Base-by-base conservation (phyloP, 148 eudicot genomes). In the Cornus suecica region DNA sequence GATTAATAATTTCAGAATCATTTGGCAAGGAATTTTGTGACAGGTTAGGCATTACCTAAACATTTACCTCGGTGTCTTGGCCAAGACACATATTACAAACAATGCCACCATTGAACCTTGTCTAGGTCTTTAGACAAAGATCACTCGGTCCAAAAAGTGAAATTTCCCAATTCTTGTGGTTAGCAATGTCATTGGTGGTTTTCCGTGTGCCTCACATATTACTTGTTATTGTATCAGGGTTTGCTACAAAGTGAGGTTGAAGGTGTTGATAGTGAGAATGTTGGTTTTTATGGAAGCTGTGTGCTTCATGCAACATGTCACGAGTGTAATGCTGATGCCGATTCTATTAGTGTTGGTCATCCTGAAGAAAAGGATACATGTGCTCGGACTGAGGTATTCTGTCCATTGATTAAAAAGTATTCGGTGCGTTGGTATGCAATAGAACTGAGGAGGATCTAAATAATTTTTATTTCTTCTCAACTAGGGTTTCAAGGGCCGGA, bases 371-470 rank as follows among this genome's bases (percentile, higher is more conserved):
- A 62, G 11, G 84, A 81, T 73, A 88, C 87, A 10, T 90, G 92
- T 78, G 92, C 90, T 63, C 86, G 90, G 78, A 85, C 88, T 73
- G 87, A 85, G 90, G 94, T 90, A 74, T 56, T 64, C 34, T 20
- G 28, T 61, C 65, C 54, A 62, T 58, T 24, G 28, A 77, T 65
- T 30, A 69, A 16, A 69, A 16, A 22, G 42, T 65, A 26, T 52
- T 10, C 26, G 37, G 20, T 70, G 32, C 32, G n/a, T 74, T 77
- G 5, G 11, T 25, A 32, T 48, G 58, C n/a, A 10, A 56, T 41
- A 54, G 56, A 51, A 62, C 65, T 25, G 30, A 25, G 14, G 72
- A 73, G 66, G 15, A 16, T 71, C 48, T 37, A 78, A 58, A 66
- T 24, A 20, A 58, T 29, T 72, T 51, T 67, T 41, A 54, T 32